Percentiles rank a stretch among this genome's conserved stretches.
phyloP scores from a whole-genome alignment of 345 rosid genomes.

The Aethionema arabicum region DNA sequence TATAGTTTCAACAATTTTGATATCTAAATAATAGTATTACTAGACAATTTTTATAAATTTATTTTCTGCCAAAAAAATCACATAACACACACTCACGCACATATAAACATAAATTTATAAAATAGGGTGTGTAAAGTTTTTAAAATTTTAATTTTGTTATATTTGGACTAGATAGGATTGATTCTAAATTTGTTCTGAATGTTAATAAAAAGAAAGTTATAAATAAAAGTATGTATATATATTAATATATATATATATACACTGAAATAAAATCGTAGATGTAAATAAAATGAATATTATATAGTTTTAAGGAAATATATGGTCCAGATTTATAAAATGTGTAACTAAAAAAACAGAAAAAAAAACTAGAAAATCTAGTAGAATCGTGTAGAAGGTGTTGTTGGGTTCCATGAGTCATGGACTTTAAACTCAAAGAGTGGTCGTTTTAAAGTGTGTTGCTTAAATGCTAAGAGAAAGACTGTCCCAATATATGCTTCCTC shows the following conservation, averaged over 20 bases:
- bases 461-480: constrained; percentile 34
- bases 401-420: constrained; percentile 31
- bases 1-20: constrained; percentile 2
- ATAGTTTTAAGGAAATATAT: constrained; percentile 10
- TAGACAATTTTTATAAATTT: too few relatives aligned
- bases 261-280: background rate
- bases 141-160: too few relatives aligned
- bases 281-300: background rate
- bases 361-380: constrained; percentile 15
- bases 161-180: too few relatives aligned
- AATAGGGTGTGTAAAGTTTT: too few relatives aligned
- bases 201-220: too few relatives aligned
- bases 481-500: constrained; percentile 8
- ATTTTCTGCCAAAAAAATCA: too few relatives aligned
- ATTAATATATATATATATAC: background rate
- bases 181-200: too few relatives aligned
- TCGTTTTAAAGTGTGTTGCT: constrained; percentile 31
- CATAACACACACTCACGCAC: too few relatives aligned
- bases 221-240: background rate
- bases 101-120: too few relatives aligned
- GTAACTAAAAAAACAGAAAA: constrained; percentile 37
- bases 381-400: constrained; percentile 5
- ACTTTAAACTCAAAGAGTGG: constrained; percentile 12
- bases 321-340: constrained; percentile 27
- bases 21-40: too few relatives aligned